Base-by-base conservation (phyloP, 495 filamentous ascomycete genomes). In the Penicillium paradoxum region DNA sequence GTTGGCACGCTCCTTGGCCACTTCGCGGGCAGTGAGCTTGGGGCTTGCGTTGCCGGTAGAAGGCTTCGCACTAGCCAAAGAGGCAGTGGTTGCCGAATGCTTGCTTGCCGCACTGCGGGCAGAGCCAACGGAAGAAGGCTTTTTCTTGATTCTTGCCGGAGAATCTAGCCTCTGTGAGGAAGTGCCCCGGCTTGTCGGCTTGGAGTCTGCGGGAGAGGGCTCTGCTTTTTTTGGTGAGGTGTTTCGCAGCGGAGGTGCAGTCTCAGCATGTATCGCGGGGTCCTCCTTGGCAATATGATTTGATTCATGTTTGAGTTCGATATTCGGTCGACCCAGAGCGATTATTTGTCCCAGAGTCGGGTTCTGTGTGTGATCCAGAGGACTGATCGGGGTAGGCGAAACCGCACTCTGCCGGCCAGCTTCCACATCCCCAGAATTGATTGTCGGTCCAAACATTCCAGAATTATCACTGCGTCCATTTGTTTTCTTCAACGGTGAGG, bases 71-170 rank as follows among this genome's bases (percentile, higher is more conserved):
- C 68, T 51, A 34, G 68, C 59, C 30, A 63, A 52, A 4, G 62
- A 21, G 14, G 51, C 22, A 21, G 39, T 22, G 22, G 62, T 54
- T 17, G 63, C 48, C 29, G 45, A 46, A 32, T 55, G 43, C 48
- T 70, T 62, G 54, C 40, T 59, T 48, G 69, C 29, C 40, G 69
- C 69, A 64, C 68, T 68, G 55, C 22, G 81, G 27, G 65, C 53
- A 17, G 73, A 63, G 19, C 72, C 60, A 36, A 73, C 67, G 19
- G 64, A 68, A n/a, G 73, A 69, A 18, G 73, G 70, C 27, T 64
- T 67, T 53, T 75, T 77, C 46, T 65, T 66, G 2, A 67, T 56
- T 17, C 1, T 36, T 27, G 14, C 46, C 24, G 67, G 59, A 10
- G 60, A 57, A 37, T 67, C 38, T 17, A 61, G 9, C 17, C 65